Base-by-base conservation (phyloP, 768 basidiomycete genomes). In the Lyophyllum decastes region DNA sequence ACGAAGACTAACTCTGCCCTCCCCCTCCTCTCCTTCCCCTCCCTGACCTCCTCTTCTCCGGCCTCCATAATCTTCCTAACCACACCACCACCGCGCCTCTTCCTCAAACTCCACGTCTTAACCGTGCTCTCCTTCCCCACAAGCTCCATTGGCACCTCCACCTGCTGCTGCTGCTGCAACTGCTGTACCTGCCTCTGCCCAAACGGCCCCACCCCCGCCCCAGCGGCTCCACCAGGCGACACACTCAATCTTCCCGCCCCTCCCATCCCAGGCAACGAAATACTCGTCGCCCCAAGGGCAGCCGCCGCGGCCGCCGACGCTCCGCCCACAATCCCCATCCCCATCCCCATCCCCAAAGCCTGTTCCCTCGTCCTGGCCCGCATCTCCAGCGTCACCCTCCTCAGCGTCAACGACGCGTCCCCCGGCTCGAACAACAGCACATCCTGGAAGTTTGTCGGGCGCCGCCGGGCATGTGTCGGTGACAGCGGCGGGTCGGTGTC, bases 51-150 rank as follows among this genome's bases (percentile, higher is more conserved):
- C 40, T 53, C 44, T 11, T 30, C 24, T 10, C 10, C 43, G 10
- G 55, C 49, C 4, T 17, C 57, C 48, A 61, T 25, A 33, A 69
- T 64, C 26, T 68, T 73, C 40, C 40, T n/a, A 2, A 89, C 78
- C 57, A 84, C 83, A 4, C 70, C 72, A 83, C 84, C 85, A 26
- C 79, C 82, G n/a, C n/a, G n/a, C 14, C 76, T 75, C 38, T 86
- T 71, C 59, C 76, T 73, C 58, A 93, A 65, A 62, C 79, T 77
- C 89, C 91, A 92, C 1, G 83, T 87, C 40, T 88, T 88, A 19
- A 90, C 76, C 4, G 72, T 66, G 52, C 58, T 66, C 52, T 75
- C 77, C 63, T 66, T 71, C 34, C 68, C 78, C 22, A 58, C 65
- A 11, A 83, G 58, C 61, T 81, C 78, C 68, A 64, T 65, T 27